Base-by-base conservation (phyloP, 2,329 filamentous ascomycete species). In the Thelonectria blattea region DNA sequence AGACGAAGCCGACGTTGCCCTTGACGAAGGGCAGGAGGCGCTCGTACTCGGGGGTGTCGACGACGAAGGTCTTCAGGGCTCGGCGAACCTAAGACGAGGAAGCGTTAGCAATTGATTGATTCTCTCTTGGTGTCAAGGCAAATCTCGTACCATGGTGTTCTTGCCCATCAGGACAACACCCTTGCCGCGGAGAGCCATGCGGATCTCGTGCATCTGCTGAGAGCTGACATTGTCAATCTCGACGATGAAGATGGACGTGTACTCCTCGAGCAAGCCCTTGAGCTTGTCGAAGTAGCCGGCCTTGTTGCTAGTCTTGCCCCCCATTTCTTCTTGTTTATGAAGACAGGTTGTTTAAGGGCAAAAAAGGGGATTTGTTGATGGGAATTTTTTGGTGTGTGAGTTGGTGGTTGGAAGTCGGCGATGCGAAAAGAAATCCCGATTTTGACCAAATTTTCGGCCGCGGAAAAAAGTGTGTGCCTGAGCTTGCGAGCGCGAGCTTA, bases 181-280 rank as follows among this genome's bases (percentile, higher is more conserved):
- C 82, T 96, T 84, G 67, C 90, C 90, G 80, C 95, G 93, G 80
- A 99, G 91, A 76, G 92, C 83, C 76, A 90, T 84, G 81, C 95
- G 91, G 82, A 99, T 98, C 89, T 99, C 95, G 92, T 99, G 95
- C 96, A 99, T 99, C 90, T 99, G 96, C 89, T 99, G 95, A 74
- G 95, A 99, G 82, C 90, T 92, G 89, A 99, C 95, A 99, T 98
- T 99, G 92, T 98, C 92, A 79, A 94, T 90, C 78, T 88, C 78
- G 81, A 97, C 93, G 81, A 99, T 93, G 92, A 99, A 98, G 85
- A 98, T 91, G 78, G 91, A 94, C 81, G 88, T 88, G 91, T 96
- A 98, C 81, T 93, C 90, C 86, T 98, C 92, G 81, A 99, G 90
- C 81, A 98, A 89, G 82, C 81, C 81, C 90, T 97, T 96, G 81